phyloP scores from a whole-genome alignment of 2,329 filamentous ascomycete species.

The Penicillium sp. region DNA sequence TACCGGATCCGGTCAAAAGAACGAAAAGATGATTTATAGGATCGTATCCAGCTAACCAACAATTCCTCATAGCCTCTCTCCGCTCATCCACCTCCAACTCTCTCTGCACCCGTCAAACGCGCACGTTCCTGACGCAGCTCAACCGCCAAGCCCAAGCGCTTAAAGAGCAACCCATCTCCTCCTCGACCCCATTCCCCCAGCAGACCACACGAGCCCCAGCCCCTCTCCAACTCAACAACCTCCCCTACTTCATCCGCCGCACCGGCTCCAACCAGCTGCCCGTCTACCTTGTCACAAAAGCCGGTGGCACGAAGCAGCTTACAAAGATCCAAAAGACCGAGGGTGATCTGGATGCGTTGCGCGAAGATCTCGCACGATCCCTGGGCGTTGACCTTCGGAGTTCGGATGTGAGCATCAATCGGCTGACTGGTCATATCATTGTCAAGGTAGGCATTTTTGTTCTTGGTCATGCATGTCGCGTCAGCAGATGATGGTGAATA shows the following conservation, averaged over 20 bases:
- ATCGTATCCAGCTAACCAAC: neutral
- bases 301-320: constrained; percentile 71
- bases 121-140: constrained; percentile 40
- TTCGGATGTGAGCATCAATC: constrained; percentile 52
- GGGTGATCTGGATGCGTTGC: constrained; percentile 66
- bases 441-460: constrained; percentile 60
- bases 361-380: constrained; percentile 60
- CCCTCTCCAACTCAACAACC: constrained; percentile 42
- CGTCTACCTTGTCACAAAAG: constrained; percentile 72
- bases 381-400: constrained; percentile 55
- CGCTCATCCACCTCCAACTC: constrained; percentile 9
- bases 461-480: neutral
- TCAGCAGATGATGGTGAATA: neutral
- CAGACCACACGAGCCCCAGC: constrained; percentile 15
- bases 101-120: constrained; percentile 30
- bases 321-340: constrained; percentile 78
- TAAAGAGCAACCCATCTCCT: constrained; percentile 36
- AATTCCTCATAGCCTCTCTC: constrained; percentile 1
- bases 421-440: constrained; percentile 69
- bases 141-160: constrained; percentile 37
- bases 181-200: constrained; percentile 20
- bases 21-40: neutral
- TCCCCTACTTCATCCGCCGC: constrained; percentile 70
- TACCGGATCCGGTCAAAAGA: neutral
- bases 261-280: constrained; percentile 70